Evolutionary conservation across 371 early-diverging fungal genomes (phyloP).

Genomic region (Mortierella sp.): DNA sequence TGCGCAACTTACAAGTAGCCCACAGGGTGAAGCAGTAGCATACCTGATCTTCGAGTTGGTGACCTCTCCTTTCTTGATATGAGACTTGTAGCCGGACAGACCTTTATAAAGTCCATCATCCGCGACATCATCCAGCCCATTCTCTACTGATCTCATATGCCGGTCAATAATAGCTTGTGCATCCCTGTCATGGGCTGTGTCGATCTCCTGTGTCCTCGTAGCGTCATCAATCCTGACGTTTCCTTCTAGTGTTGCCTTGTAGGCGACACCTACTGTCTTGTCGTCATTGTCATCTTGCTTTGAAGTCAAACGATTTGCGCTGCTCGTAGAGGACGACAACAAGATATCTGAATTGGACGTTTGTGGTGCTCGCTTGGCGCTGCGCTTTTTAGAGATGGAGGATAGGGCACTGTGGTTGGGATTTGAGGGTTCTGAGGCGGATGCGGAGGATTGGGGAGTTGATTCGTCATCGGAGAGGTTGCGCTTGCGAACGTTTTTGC

Average conservation of each 20-base stretch:
- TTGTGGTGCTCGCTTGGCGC: conserved; percentile 55
- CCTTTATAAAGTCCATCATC: conserved; percentile 70
- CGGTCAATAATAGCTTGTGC: conserved; percentile 55
- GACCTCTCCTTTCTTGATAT: conserved; percentile 68
- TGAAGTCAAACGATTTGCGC: conserved; percentile 41
- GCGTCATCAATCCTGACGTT: conserved; percentile 62
- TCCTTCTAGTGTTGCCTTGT: conserved; percentile 63
- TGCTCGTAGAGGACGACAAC: conserved; percentile 48
- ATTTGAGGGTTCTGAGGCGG: conserved; percentile 11
- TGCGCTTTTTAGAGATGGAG: conserved; percentile 55
- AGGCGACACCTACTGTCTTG: conserved; percentile 59
- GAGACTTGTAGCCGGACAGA: conserved; percentile 67
- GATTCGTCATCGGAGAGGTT: conserved; percentile 59
- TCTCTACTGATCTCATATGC: conserved; percentile 40
- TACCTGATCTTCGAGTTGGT: conserved; percentile 61
- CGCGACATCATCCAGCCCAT: conserved; percentile 48
- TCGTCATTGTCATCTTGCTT: conserved; percentile 59
- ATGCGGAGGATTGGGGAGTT: conserved; percentile 10
- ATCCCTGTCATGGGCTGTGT: conserved; percentile 36
- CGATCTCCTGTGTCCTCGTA: conserved; percentile 56
- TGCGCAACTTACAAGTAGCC: neutral
- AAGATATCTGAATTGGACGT: conserved; percentile 60
- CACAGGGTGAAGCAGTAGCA: conserved; percentile 1
- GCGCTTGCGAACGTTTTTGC: conserved; percentile 67
- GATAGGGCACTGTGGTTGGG: conserved; percentile 22